Conservation (phyloP, 208 protist genomes). For the Leishmania major region DNA sequence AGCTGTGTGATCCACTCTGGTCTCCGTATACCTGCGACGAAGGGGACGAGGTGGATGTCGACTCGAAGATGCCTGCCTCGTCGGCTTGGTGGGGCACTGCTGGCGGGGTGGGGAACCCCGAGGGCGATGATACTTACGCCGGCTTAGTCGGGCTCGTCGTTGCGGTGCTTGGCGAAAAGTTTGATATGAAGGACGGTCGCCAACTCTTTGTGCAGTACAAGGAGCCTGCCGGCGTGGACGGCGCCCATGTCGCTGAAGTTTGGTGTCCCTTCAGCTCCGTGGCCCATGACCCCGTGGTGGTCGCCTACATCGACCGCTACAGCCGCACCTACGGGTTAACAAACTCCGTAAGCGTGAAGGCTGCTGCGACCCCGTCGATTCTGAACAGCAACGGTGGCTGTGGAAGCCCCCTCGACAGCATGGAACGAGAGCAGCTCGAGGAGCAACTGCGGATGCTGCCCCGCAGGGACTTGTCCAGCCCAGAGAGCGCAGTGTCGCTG, state of each 20-base stretch:
- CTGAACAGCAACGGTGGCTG: slow-evolving; percentile 3
- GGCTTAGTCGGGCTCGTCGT: slow-evolving; percentile 8
- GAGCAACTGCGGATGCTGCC: slow-evolving; percentile 47
- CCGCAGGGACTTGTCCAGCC: slow-evolving; percentile 21
- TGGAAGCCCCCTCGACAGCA: slow-evolving; percentile 34
- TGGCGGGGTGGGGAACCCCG: neutral
- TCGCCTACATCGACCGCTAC: slow-evolving; percentile 36
- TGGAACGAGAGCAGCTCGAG: slow-evolving; percentile 62
- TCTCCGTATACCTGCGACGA: neutral
- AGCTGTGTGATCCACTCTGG: neutral
- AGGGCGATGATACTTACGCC: neutral
- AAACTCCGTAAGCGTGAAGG: slow-evolving; percentile 1
- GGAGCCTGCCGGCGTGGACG: no score
- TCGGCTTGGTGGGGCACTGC: neutral
- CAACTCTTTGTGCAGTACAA: slow-evolving; percentile 44
- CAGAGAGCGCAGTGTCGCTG: slow-evolving; percentile 14
- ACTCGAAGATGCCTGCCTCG: neutral
- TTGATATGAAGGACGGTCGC: slow-evolving; percentile 19
- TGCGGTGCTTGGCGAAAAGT: slow-evolving; percentile 50
- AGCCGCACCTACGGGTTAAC: slow-evolving; percentile 36
- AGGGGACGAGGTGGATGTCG: neutral
- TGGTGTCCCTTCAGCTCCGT: slow-evolving; percentile 44
- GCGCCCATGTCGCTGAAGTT: slow-evolving; percentile 12
- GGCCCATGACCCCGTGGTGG: slow-evolving; percentile 24
- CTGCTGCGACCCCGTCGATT: slow-evolving; percentile 9